phyloP scores from a whole-genome alignment of 371 early-diverging fungal genomes.

The Funneliformis caledonium region DNA sequence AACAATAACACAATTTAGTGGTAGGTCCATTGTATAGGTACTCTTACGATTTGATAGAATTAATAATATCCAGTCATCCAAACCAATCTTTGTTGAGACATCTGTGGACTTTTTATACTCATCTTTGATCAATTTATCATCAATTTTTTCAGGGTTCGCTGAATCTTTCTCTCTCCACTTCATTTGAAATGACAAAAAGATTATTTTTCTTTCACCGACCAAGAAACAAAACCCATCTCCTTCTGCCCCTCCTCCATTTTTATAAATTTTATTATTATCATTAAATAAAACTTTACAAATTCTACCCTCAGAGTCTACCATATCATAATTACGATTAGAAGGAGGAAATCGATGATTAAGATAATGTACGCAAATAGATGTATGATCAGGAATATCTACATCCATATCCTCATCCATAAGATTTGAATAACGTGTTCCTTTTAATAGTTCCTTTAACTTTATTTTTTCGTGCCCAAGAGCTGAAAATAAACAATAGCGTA shows the following conservation, averaged over 20 bases:
- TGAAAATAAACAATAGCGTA: constrained; percentile 3
- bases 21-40: not conserved
- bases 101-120: not conserved
- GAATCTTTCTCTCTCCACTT: not conserved
- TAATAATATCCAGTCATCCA: not conserved
- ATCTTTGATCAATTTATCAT: not conserved
- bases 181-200: not conserved
- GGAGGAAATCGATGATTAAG: not conserved
- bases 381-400: not conserved
- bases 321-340: not conserved
- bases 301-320: not conserved
- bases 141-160: not conserved
- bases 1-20: not conserved
- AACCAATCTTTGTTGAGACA: not conserved
- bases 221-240: not conserved
- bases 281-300: not conserved
- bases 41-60: constrained; percentile 7
- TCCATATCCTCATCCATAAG: not conserved
- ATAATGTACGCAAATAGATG: not conserved
- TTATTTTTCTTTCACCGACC: not conserved
- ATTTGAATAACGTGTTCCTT: not conserved
- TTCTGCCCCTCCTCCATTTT: not conserved
- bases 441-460: constrained; percentile 17
- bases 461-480: not conserved
- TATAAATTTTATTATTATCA: not conserved